Evolutionary conservation across 2,329 filamentous ascomycete genomes (phyloP), one percentile per base, ranked within the genome.

Genomic region (Fusarium sacchari): DNA sequence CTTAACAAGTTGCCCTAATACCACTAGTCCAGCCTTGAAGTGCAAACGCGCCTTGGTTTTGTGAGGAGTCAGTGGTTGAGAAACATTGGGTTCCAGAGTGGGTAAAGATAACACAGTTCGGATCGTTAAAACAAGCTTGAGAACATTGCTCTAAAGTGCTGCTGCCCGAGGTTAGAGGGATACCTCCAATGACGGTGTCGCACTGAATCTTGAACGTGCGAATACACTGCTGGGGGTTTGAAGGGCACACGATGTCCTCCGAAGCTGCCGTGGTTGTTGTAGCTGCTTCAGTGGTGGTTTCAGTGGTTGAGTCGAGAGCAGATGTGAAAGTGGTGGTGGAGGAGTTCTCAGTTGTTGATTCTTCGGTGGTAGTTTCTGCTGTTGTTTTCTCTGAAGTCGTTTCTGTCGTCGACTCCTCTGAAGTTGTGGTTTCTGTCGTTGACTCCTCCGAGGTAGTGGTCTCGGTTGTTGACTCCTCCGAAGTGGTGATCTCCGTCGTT

Each of bases 41-140:
- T 18, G 28, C 1, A 9, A 49, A 5, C 2, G 22, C 3, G 28
- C 46, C 46, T 32, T 1, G 0, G 2, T 49, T 49, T 11, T 32
- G 5, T 1, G 28, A 7, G 28, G 46, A 0, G 7, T 32, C 5
- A 0, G 7, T 6, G 7, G 46, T 32, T n/a, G 20, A 6, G 22
- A 18, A 49, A 18, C 28, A 32, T 49, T 32, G 28, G 5, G 7
- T n/a, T 32, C 46, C 28, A 32, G 46, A 18, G 7, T 32, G 46
- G 32, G 22, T 49, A 18, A 32, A 49, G 7, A 49, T 18, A 11
- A 32, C 28, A 11, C 46, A 49, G 28, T 7, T 5, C 0, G 46
- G 28, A n/a, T 10, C 5, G 11, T n/a, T 32, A 7, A 49, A 9
- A 13, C 46, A 49, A 3, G 7, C 28, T 11, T 49, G 28, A 9